Evolutionary conservation across 805 yeast species (phyloP), one percentile per base, ranked within the genome.

Genomic region (Zygoascus flipseniorum): DNA sequence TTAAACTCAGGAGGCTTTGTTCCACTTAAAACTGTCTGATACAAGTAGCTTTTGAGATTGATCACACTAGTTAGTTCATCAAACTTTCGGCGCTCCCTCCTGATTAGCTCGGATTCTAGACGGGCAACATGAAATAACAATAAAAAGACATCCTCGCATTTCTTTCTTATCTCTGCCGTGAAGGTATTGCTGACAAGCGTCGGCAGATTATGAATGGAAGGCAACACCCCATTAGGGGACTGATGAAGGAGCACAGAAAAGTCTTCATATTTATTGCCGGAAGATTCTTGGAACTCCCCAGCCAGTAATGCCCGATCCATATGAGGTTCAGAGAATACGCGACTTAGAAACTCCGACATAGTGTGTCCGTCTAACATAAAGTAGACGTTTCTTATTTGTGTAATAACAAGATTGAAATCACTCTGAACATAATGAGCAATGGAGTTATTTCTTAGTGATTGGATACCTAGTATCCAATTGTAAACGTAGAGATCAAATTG

Each of bases 361-460:
- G 31, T 37, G 8, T n/a, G 10, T n/a, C 52, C 52, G n/a, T 51
- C 43, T 31, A 47, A 11, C 54, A 52, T 47, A 35, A 47, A 43
- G 19, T 47, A 52, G 35, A 41, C 39, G 26, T 32, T 16, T n/a
- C 41, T n/a, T 16, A 46, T 16, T 26, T 32, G 11, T 16, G 44
- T 5, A 10, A 42, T 18, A 18, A 42, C 26, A 19, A 10, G 5
- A 42, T 5, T 10, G 44, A 42, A 18, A 10, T 42, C 44, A 42
- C 13, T 19, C 9, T 18, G 23, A 42, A 42, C 26, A 19, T 42
- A 18, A 35, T 35, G 39, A 8, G 9, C 8, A 35, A 35, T 35
- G 5, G 39, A 5, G 8, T 35, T 35, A 35, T 35, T 35, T 35
- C 39, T 11, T 35, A n/a, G 8, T n/a, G 39, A 35, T 13, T 35